A percentile compares a stretch with the other conserved stretches of the same genome.
phyloP scores from a whole-genome alignment of 768 basidiomycete genomes.

The Krasilnikovozyma curviuscula region DNA sequence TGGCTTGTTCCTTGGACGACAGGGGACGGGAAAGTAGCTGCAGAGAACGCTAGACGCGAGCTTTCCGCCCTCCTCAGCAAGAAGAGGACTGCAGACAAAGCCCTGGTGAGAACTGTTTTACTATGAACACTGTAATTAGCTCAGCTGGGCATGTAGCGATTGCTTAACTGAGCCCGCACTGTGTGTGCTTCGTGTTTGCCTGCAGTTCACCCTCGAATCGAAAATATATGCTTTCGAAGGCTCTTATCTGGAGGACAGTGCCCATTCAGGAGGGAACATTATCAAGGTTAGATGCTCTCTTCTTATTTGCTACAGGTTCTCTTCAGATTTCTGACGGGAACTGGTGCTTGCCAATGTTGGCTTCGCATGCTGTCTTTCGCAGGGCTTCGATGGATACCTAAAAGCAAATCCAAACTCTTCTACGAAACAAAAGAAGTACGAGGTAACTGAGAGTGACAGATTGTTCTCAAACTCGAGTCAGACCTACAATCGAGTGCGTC shows the following conservation, averaged over 20 bases:
- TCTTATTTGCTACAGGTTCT: not conserved
- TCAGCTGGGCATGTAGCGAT: no score
- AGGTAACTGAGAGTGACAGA: slow-evolving; percentile 5
- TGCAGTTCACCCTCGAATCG: slow-evolving; percentile 26
- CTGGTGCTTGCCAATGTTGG: no score
- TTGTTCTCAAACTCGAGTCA: not conserved
- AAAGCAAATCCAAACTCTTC: not conserved
- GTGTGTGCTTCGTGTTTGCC: slow-evolving; percentile 22
- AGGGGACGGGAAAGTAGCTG: no score
- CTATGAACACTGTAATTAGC: no score
- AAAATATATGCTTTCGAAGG: slow-evolving; percentile 29
- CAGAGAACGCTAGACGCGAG: no score
- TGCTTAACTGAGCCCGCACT: no score
- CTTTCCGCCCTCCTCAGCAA: no score
- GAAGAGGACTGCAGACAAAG: no score
- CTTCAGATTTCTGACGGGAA: not conserved
- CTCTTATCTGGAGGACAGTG: slow-evolving; percentile 28
- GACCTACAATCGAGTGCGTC: slow-evolving; percentile 1
- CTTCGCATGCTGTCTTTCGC: not conserved
- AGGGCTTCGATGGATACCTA: slow-evolving; percentile 11
- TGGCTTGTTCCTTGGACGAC: no score
- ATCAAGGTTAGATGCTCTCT: slow-evolving; percentile 22
- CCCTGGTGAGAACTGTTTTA: no score
- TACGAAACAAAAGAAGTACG: slow-evolving; percentile 5
- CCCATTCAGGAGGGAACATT: slow-evolving; percentile 27